Evolutionary conservation across 139 green algal species (phyloP).

Genomic region (Asterochloris erici): DNA sequence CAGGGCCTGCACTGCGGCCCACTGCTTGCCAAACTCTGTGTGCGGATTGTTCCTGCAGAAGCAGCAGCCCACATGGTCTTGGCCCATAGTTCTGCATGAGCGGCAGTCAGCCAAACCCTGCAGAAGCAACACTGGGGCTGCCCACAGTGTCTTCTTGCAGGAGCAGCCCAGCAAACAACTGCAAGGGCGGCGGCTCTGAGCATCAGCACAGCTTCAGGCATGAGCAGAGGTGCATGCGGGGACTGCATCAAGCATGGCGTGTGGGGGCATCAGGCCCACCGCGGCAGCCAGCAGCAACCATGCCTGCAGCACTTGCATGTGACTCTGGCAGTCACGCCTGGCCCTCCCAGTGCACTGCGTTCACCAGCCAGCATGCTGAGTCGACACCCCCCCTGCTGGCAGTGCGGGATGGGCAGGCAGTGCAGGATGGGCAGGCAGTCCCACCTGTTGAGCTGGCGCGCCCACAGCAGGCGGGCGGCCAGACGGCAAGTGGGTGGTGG

Average conservation of each 20-base stretch:
- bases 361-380: not conserved
- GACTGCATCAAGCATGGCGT: too few species aligned
- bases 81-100: not conserved
- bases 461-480: conserved; percentile 51
- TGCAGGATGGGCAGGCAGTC: not conserved
- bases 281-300: not conserved
- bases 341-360: not conserved
- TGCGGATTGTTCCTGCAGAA: not conserved
- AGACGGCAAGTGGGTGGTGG: conserved; percentile 59
- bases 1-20: conserved; percentile 24
- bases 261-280: too few species aligned
- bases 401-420: not conserved
- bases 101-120: not conserved
- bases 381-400: not conserved
- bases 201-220: too few species aligned
- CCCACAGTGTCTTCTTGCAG: not conserved
- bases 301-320: not conserved
- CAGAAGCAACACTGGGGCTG: not conserved
- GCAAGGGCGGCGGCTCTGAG: too few species aligned
- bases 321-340: not conserved
- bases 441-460: conserved; percentile 15
- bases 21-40: too few species aligned
- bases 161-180: too few species aligned
- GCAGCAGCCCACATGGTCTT: not conserved
- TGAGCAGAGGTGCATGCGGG: too few species aligned